Evolutionary conservation across 495 filamentous ascomycete genomes (phyloP), one percentile per base, ranked within the genome.

Genomic region (Penicillium diatomitis): DNA sequence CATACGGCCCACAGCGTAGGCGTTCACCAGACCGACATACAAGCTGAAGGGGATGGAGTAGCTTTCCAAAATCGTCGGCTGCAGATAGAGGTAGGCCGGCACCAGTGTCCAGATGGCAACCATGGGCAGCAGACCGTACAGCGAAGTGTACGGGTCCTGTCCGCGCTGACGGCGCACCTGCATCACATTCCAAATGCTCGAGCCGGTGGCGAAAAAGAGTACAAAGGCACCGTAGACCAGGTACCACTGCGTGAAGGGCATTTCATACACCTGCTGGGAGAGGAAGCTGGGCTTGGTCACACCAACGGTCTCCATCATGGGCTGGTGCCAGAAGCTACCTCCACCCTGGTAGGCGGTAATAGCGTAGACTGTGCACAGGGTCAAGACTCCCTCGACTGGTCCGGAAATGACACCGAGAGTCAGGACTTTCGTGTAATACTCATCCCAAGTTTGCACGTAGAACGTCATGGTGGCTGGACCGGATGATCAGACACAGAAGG

Each of bases 361-460:
- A n/a, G 79, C 82, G 64, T 90, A 98, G 35, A 98, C 83, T 31
- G 75, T 62, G 56, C 84, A 86, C 4, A 97, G 73, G 38, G 87
- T 89, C 38, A 97, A 71, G 49, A 98, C 84, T 32, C 92, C 92
- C 69, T 98, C 92, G 38, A 98, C 92, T 5, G 92, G 92, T 1
- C 92, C 92, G 53, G 90, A 96, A 49, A 98, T 76, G 55, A 97
- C 72, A 46, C 92, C 92, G 0, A 98, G 79, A 9, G 88, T 96
- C 28, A 98, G 80, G 7, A 91, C 90, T 62, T 95, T 87, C 35
- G 92, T 98, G 70, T 96, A 94, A 68, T 96, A 97, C 69, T 96
- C 92, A 55, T 98, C 92, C 92, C 92, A 98, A 32, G 92, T 98
- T 64, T 96, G 92, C 27, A 98, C 83, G 64, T 98, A 98, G 68